Conservation (phyloP, 352 stramenopile genomes). For the Pythium diclinum region DNA sequence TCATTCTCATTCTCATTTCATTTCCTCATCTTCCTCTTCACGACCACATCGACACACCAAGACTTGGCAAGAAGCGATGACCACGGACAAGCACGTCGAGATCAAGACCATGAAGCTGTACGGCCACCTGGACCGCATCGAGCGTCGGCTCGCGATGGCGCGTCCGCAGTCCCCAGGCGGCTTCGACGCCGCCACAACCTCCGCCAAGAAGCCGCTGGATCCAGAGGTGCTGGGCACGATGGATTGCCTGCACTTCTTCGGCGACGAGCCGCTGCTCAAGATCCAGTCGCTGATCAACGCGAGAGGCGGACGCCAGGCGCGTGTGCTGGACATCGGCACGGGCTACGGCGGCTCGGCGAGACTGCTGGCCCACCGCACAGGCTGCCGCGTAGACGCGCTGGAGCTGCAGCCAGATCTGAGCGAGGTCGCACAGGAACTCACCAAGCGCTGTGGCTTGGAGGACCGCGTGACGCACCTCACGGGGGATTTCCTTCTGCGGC, state of each 20-base stretch:
- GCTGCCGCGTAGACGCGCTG: conserved; percentile 64
- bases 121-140: conserved; percentile 72
- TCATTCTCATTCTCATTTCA: not conserved
- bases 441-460: conserved; percentile 47
- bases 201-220: conserved; percentile 30
- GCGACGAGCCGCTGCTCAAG: conserved; percentile 50
- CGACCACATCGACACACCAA: too few relatives aligned
- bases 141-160: conserved; percentile 47
- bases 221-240: conserved; percentile 45
- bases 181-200: conserved; percentile 7
- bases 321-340: conserved; percentile 87
- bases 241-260: conserved; percentile 71
- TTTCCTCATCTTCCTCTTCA: not conserved
- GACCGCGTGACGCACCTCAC: conserved; percentile 49
- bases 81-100: conserved; percentile 37
- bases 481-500: conserved; percentile 58
- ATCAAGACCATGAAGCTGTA: conserved; percentile 92
- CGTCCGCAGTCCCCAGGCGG: conserved; percentile 1
- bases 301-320: conserved; percentile 16
- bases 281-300: conserved; percentile 40
- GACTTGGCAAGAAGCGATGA: not conserved
- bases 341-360: conserved; percentile 87
- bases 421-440: conserved; percentile 53
- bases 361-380: conserved; percentile 68
- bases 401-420: conserved; percentile 80